Conservation (phyloP, 768 basidiomycete species). For the Omphalotus guepiniiformis region DNA sequence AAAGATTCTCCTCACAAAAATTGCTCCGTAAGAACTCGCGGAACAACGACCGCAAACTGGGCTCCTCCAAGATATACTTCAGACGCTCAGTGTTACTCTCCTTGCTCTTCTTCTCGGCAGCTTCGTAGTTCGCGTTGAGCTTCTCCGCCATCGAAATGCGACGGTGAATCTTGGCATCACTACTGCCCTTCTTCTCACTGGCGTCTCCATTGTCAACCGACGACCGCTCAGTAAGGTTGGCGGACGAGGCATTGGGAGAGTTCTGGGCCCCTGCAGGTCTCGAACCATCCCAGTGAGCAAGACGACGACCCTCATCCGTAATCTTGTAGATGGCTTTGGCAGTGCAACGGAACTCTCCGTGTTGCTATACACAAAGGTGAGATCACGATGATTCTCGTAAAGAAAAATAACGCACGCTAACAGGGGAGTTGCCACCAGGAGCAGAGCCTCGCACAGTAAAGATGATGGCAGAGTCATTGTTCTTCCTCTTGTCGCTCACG, state of each 20-base stretch:
- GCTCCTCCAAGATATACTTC: slow-evolving; percentile 89
- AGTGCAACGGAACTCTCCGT: slow-evolving; percentile 95
- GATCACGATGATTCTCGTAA: slow-evolving; percentile 11
- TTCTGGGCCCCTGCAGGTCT: slow-evolving; percentile 36
- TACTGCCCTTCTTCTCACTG: slow-evolving; percentile 32
- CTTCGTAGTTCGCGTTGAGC: slow-evolving; percentile 52
- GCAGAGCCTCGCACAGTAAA: slow-evolving; percentile 85
- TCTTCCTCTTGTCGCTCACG: slow-evolving; percentile 88
- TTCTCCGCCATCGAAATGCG: slow-evolving; percentile 77
- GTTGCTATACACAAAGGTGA: slow-evolving; percentile 50
- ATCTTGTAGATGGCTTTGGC: slow-evolving; percentile 93
- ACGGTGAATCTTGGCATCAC: slow-evolving; percentile 66
- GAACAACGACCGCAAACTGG: slow-evolving; percentile 83
- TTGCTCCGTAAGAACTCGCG: slow-evolving; percentile 91
- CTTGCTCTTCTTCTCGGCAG: slow-evolving; percentile 57
- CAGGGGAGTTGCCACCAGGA: slow-evolving; percentile 69
- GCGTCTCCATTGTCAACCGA: slow-evolving; percentile 45
- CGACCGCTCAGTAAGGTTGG: slow-evolving; percentile 58
- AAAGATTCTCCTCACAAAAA: slow-evolving; percentile 97
- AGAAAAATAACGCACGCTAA: slow-evolving; percentile 49
- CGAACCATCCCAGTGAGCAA: slow-evolving; percentile 78
- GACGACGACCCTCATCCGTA: slow-evolving; percentile 83
- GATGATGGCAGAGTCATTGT: slow-evolving; percentile 88
- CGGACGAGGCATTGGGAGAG: slow-evolving; percentile 64
- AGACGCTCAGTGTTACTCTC: slow-evolving; percentile 93